These are phyloP conservation scores for Mycena maculata DNA, from an alignment of 768 basidiomycete species.

Conservation along the genomic window DNA sequence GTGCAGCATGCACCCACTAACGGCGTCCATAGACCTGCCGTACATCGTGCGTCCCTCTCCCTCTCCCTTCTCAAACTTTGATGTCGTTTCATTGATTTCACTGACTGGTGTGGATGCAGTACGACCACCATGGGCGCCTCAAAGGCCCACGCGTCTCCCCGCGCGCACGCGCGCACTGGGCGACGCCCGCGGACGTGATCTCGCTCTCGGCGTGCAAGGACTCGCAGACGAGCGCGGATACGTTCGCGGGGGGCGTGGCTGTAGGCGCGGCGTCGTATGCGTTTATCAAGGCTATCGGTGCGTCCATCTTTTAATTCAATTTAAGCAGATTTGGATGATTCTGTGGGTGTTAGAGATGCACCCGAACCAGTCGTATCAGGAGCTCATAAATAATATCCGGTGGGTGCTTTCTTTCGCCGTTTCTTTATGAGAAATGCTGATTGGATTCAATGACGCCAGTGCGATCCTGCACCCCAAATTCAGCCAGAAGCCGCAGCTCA, in stretches of 20 bases:
- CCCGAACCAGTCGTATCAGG: slow-evolving; percentile 73
- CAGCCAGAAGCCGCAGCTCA: slow-evolving; percentile 79
- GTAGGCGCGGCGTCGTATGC: slow-evolving; percentile 85
- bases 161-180: slow-evolving; percentile 52
- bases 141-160: slow-evolving; percentile 56
- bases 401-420: slow-evolving; percentile 39
- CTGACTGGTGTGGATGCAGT: too few relatives aligned
- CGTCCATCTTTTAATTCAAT: neutral
- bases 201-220: slow-evolving; percentile 81
- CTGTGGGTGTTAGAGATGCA: slow-evolving; percentile 44
- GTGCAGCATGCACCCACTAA: too few relatives aligned
- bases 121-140: slow-evolving; percentile 68
- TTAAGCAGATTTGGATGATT: neutral
- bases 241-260: slow-evolving; percentile 68
- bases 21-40: slow-evolving; percentile 62
- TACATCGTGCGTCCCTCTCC: slow-evolving; percentile 59
- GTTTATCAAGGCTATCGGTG: slow-evolving; percentile 60
- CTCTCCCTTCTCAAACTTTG: too few relatives aligned
- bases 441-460: too few relatives aligned
- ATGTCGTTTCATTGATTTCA: too few relatives aligned
- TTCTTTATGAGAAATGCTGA: too few relatives aligned
- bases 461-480: slow-evolving; percentile 68
- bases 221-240: slow-evolving; percentile 79
- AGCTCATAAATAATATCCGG: slow-evolving; percentile 69
- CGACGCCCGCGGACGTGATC: slow-evolving; percentile 82